phyloP scores from a whole-genome alignment of 2,329 filamentous ascomycete species.

The Boeremia exigua region DNA sequence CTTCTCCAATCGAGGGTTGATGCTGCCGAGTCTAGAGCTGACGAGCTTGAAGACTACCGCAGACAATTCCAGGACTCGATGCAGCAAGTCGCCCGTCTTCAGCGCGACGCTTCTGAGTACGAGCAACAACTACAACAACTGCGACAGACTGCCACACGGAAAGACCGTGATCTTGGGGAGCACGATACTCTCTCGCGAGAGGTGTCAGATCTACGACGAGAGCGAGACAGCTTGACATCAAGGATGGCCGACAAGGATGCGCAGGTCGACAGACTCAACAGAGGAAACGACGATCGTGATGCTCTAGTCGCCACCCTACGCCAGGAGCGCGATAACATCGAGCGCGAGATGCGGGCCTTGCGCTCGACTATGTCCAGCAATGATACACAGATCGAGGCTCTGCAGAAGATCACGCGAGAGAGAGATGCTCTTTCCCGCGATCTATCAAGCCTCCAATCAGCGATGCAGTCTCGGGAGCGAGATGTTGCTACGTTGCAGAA shows the following conservation, averaged over 20 bases:
- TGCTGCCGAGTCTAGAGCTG: slow-evolving; percentile 41
- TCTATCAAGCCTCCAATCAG: slow-evolving; percentile 36
- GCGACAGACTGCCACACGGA: slow-evolving; percentile 33
- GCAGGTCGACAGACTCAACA: slow-evolving; percentile 39
- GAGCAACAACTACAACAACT: slow-evolving; percentile 44
- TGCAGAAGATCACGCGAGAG: slow-evolving; percentile 44
- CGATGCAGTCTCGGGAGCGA: slow-evolving; percentile 42
- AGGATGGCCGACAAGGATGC: slow-evolving; percentile 39
- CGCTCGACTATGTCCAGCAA: slow-evolving; percentile 38
- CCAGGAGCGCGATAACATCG: slow-evolving; percentile 32
- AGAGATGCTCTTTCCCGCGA: slow-evolving; percentile 40
- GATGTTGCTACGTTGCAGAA: slow-evolving; percentile 39
- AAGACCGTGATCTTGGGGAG: slow-evolving; percentile 39
- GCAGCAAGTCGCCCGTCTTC: slow-evolving; percentile 43
- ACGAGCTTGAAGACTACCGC: slow-evolving; percentile 46
- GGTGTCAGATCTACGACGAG: slow-evolving; percentile 38
- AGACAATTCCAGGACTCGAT: slow-evolving; percentile 43
- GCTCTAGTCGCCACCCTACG: slow-evolving; percentile 37
- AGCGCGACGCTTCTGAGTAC: slow-evolving; percentile 35
- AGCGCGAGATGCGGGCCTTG: slow-evolving; percentile 32
- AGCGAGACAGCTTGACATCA: slow-evolving; percentile 34
- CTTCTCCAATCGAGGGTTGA: slow-evolving; percentile 45
- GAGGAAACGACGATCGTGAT: slow-evolving; percentile 38
- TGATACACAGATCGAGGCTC: slow-evolving; percentile 44
- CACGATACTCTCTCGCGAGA: slow-evolving; percentile 37